Conservation (phyloP, 208 protist species). For the Crithidia fasciculata region DNA sequence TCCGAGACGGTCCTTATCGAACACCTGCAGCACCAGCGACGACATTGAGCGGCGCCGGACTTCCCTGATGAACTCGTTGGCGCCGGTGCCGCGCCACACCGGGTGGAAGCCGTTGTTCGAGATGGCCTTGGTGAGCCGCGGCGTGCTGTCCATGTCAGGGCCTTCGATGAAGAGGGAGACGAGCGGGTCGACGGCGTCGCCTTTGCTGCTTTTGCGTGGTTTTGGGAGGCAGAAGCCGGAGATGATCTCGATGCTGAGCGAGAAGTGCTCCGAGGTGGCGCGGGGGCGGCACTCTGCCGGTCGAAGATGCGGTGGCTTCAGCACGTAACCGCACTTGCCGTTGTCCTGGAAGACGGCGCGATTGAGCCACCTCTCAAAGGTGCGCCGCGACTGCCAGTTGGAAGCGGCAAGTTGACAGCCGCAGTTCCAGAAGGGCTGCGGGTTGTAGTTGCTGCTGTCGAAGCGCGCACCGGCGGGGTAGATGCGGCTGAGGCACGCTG, state of each 20-base stretch:
- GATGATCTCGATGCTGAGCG: slow-evolving; percentile 48
- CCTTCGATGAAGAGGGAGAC: slow-evolving; percentile 49
- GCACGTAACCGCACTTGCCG: slow-evolving; percentile 91
- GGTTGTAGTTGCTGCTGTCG: slow-evolving; percentile 93
- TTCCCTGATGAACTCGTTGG: slow-evolving; percentile 49
- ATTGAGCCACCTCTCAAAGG: slow-evolving; percentile 76
- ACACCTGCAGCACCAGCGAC: slow-evolving; percentile 55
- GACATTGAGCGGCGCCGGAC: slow-evolving; percentile 39
- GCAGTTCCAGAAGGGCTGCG: slow-evolving; percentile 68
- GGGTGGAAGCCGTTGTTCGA: slow-evolving; percentile 70
- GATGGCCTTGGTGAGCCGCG: slow-evolving; percentile 40
- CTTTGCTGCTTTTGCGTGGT: slow-evolving; percentile 33
- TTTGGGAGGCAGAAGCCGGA: slow-evolving; percentile 62
- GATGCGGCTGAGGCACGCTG: slow-evolving; percentile 77
- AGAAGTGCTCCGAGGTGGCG: slow-evolving; percentile 14
- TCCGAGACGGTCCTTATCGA: slow-evolving; percentile 48
- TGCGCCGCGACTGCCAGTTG: slow-evolving; percentile 87
- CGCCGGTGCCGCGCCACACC: slow-evolving; percentile 49
- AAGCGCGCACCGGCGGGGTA: slow-evolving; percentile 93
- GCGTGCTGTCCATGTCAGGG: slow-evolving; percentile 23
- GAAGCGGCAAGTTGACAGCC: slow-evolving; percentile 91
- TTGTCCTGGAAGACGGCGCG: slow-evolving; percentile 91
- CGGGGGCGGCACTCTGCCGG: not conserved
- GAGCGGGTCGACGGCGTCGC: slow-evolving; percentile 54
- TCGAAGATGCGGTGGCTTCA: slow-evolving; percentile 86